These are phyloP conservation scores for Gonium pectorale DNA, from an alignment of 139 green algal species.

Conservation along the genomic window DNA sequence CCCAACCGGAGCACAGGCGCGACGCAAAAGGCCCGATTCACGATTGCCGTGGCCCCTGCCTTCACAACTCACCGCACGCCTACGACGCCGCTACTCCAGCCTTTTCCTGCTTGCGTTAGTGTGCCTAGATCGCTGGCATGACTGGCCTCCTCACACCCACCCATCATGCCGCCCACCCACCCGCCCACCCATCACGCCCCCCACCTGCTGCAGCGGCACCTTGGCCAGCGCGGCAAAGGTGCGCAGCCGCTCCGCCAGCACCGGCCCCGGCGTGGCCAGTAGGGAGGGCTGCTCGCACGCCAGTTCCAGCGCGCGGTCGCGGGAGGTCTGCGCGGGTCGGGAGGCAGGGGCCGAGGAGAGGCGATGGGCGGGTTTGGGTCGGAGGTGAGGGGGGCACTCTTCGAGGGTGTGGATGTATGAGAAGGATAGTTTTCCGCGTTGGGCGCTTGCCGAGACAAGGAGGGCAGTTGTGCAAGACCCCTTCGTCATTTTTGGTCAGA, in stretches of 20 bases:
- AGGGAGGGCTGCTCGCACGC: constrained; percentile 11
- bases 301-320: neutral
- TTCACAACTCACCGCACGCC: too few relatives aligned
- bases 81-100: too few relatives aligned
- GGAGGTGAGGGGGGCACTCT: too few relatives aligned
- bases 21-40: too few relatives aligned
- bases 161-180: neutral
- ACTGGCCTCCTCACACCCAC: neutral
- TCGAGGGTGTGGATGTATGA: too few relatives aligned
- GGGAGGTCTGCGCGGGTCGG: neutral
- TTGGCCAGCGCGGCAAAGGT: constrained; percentile 4
- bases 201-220: constrained; percentile 2
- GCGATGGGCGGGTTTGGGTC: neutral
- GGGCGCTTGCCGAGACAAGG: too few relatives aligned
- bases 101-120: too few relatives aligned
- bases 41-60: too few relatives aligned
- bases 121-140: too few relatives aligned
- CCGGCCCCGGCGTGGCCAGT: neutral
- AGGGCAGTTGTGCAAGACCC: too few relatives aligned
- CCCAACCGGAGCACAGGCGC: too few relatives aligned
- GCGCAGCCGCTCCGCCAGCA: constrained; percentile 18
- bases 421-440: too few relatives aligned
- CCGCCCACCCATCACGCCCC: neutral
- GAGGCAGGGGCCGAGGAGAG: neutral
- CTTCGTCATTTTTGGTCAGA: neutral